phyloP scores from a whole-genome alignment of 805 yeast species.

The Saccharomycopsis olivae region DNA sequence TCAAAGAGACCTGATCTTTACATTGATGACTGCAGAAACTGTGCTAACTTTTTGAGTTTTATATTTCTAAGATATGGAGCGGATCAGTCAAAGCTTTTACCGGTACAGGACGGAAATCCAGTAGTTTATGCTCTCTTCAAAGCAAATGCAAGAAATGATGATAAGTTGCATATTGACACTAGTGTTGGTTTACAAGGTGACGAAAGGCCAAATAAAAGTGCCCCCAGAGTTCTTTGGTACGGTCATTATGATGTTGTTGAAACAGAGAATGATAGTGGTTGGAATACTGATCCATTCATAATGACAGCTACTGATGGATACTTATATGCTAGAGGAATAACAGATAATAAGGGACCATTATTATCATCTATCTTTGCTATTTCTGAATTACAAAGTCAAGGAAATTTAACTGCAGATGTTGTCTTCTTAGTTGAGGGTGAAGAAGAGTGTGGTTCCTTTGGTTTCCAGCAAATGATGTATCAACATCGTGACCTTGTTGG shows the following conservation, averaged over 20 bases:
- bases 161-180: too few relatives aligned
- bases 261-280: slow-evolving; percentile 48
- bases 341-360: slow-evolving; percentile 92
- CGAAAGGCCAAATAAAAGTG: slow-evolving; percentile 9
- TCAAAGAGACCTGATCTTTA: slow-evolving; percentile 60
- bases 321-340: slow-evolving; percentile 82
- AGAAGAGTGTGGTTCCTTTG: slow-evolving; percentile 88
- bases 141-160: slow-evolving; percentile 22
- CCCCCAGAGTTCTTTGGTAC: slow-evolving; percentile 64
- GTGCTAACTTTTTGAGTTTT: slow-evolving; percentile 65
- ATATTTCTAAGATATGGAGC: slow-evolving; percentile 65
- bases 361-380: slow-evolving; percentile 82
- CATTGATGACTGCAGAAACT: slow-evolving; percentile 72
- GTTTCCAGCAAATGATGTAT: slow-evolving; percentile 61
- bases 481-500: slow-evolving; percentile 56
- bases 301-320: slow-evolving; percentile 75
- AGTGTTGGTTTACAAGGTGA: too few relatives aligned
- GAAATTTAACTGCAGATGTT: slow-evolving; percentile 55
- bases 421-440: slow-evolving; percentile 88
- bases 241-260: slow-evolving; percentile 95
- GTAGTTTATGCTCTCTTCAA: slow-evolving; percentile 68
- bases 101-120: slow-evolving; percentile 75
- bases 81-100: slow-evolving; percentile 49
- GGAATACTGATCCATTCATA: slow-evolving; percentile 74
- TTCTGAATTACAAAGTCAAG: slow-evolving; percentile 49